phyloP scores from a whole-genome alignment of 768 basidiomycete genomes.

The Rubroboletus satanas region DNA sequence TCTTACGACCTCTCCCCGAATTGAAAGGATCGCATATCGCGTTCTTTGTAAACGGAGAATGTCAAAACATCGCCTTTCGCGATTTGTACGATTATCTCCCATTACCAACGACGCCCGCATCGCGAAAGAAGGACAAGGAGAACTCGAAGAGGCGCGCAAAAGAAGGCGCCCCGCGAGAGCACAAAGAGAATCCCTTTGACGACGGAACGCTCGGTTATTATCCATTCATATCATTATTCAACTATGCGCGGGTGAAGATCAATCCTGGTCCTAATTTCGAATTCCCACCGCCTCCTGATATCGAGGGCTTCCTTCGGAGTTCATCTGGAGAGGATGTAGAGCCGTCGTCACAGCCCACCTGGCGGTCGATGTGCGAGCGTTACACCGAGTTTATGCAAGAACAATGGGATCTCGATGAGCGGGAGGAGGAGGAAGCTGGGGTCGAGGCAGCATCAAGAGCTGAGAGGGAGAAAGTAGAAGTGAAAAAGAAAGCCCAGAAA shows the following conservation, averaged over 20 bases:
- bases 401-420: conserved; percentile 71
- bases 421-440: conserved; percentile 69
- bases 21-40: conserved; percentile 70
- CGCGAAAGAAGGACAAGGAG: conserved; percentile 58
- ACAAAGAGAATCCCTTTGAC: conserved; percentile 82
- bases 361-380: conserved; percentile 81
- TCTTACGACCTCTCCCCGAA: conserved; percentile 63
- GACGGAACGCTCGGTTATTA: conserved; percentile 96
- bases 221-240: conserved; percentile 91
- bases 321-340: conserved; percentile 31
- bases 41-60: conserved; percentile 91
- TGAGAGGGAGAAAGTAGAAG: conserved; percentile 44
- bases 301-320: conserved; percentile 57
- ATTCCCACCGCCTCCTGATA: conserved; percentile 73
- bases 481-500: conserved; percentile 38
- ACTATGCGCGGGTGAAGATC: conserved; percentile 75
- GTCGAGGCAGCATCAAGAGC: conserved; percentile 38
- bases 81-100: conserved; percentile 90
- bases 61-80: conserved; percentile 77
- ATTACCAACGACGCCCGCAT: conserved; percentile 58
- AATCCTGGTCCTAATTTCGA: conserved; percentile 90
- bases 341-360: conserved; percentile 40
- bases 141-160: conserved; percentile 51
- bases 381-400: conserved; percentile 84
- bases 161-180: conserved; percentile 63